Base-by-base conservation (phyloP, 192 early-diverging fungal genomes). In the Coemansia erecta region DNA sequence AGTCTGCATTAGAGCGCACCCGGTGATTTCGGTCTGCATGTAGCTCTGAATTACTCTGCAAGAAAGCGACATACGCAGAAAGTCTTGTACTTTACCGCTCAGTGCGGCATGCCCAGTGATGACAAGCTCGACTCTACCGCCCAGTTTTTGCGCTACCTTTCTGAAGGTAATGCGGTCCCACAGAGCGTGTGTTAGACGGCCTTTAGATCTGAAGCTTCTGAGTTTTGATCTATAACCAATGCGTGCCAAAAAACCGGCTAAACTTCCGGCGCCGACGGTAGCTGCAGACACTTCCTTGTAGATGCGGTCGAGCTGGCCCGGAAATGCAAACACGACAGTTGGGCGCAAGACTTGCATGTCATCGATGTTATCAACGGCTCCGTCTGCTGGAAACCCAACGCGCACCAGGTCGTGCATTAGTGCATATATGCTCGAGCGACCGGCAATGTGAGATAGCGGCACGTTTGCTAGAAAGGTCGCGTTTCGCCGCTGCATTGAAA, bases 371-470 rank as follows among this genome's bases (percentile, higher is more conserved):
- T 80, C 77, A 10, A 79, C 52, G 19, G 83, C 69, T 47, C 90
- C 85, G 35, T 90, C 93, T 12, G 81, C 77, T 66, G 77, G 90
- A 53, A 90, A 94, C 4, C 93, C 94, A 47, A 93, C 74, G 18
- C 72, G 76, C 12, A 74, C 85, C 44, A 87, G 86, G 28, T 61
- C 51, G 15, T 60, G 43, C 33, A 87, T 66, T 3, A 74, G 33
- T 33, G 70, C 63, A 46, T 86, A 70, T 35, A 83, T 83, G 43
- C 60, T 58, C n/a, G 75, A 58, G 35, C 90, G 85, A 53, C 92
- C 92, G 64, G 87, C 86, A 23, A 91, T 81, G 59, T 97, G 93
- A 6, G 89, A 84, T 15, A 98, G 66, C 12, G 94, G 91, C 5
- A 86, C 19, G 66, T 83, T 86, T 13, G 84, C 87, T 44, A 89